A percentile compares a stretch with the other conserved stretches of the same genome.
Evolutionary conservation across 441 rosid species (phyloP).

Genomic region (Syzygium malaccense): DNA sequence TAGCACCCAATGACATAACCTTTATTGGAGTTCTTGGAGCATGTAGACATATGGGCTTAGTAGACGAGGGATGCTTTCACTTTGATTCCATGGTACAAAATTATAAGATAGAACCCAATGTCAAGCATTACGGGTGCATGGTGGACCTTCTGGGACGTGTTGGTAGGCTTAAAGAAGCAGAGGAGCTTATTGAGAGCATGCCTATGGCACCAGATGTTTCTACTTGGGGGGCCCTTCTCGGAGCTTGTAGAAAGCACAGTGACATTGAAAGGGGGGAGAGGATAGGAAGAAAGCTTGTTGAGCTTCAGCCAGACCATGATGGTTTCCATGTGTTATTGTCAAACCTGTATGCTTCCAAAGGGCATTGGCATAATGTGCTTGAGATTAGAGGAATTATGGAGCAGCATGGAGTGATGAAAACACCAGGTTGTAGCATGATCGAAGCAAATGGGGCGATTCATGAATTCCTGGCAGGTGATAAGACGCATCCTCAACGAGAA

Average conservation of each 20-base stretch:
- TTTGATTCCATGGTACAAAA: slow-evolving; percentile 42
- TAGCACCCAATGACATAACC: slow-evolving; percentile 48
- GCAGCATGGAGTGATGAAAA: slow-evolving; percentile 38
- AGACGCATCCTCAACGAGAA: slow-evolving; percentile 23
- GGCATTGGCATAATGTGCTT: slow-evolving; percentile 45
- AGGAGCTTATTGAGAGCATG: slow-evolving; percentile 42
- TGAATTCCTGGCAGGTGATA: slow-evolving; percentile 45
- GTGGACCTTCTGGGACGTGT: slow-evolving; percentile 68
- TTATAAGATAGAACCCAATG: slow-evolving; percentile 38
- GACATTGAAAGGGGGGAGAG: slow-evolving; percentile 44
- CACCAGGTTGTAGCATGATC: slow-evolving; percentile 56
- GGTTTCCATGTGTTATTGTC: slow-evolving; percentile 52
- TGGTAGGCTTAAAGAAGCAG: slow-evolving; percentile 57
- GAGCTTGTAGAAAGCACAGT: slow-evolving; percentile 45
- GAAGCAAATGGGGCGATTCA: slow-evolving; percentile 38
- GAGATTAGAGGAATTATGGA: slow-evolving; percentile 43
- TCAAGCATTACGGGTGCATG: slow-evolving; percentile 72
- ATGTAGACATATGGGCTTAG: slow-evolving; percentile 58
- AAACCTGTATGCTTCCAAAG: slow-evolving; percentile 50
- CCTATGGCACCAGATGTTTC: slow-evolving; percentile 58
- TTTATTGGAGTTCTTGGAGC: slow-evolving; percentile 53
- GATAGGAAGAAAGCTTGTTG: slow-evolving; percentile 42
- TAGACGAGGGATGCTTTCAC: slow-evolving; percentile 34
- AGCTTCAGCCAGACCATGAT: slow-evolving; percentile 52
- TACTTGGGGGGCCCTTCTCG: slow-evolving; percentile 69